Evolutionary conservation across 2,329 filamentous ascomycete genomes (phyloP).

Genomic region (Apiospora arundinis): DNA sequence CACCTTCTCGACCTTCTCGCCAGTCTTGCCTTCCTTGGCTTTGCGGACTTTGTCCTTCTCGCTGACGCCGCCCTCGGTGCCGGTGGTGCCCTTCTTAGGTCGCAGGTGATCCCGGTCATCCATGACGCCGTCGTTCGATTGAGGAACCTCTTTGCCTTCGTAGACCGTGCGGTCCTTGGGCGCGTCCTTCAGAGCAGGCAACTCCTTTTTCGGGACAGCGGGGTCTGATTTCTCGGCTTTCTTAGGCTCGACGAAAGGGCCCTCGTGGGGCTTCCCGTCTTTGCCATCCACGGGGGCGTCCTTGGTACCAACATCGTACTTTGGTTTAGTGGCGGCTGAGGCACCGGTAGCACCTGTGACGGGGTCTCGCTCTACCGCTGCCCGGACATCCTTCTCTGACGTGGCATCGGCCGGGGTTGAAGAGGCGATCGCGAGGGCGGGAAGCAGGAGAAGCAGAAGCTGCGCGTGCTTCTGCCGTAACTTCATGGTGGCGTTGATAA

Average conservation of each 20-base stretch:
- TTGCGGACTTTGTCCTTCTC: slow-evolving; percentile 83
- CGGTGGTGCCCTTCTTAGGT: slow-evolving; percentile 85
- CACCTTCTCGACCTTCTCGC: slow-evolving; percentile 72
- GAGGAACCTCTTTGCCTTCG: slow-evolving; percentile 66
- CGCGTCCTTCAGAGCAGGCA: slow-evolving; percentile 56
- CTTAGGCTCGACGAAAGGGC: slow-evolving; percentile 73
- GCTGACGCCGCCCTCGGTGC: slow-evolving; percentile 87
- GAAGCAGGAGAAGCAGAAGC: slow-evolving; percentile 37
- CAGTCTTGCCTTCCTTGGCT: slow-evolving; percentile 69
- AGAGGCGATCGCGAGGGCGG: slow-evolving; percentile 35
- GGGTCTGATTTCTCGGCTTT: slow-evolving; percentile 44
- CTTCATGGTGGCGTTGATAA: slow-evolving; percentile 34
- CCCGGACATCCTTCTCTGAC: slow-evolving; percentile 28
- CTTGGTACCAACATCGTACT: slow-evolving; percentile 60
- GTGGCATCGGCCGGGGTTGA: slow-evolving; percentile 30
- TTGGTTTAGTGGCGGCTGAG: slow-evolving; percentile 35
- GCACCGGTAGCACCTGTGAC: slow-evolving; percentile 41
- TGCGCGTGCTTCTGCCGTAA: slow-evolving; percentile 36
- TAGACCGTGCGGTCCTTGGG: slow-evolving; percentile 58
- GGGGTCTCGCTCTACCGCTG: slow-evolving; percentile 32
- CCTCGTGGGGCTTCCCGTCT: slow-evolving; percentile 91
- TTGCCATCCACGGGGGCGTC: slow-evolving; percentile 90
- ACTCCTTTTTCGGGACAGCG: slow-evolving; percentile 44
- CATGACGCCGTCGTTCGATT: slow-evolving; percentile 84
- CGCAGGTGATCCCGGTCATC: slow-evolving; percentile 79